Percentiles rank a stretch among this genome's conserved stretches.
Evolutionary conservation across 345 rosid genomes (phyloP).

Genomic region (Eucalyptus coolabah): DNA sequence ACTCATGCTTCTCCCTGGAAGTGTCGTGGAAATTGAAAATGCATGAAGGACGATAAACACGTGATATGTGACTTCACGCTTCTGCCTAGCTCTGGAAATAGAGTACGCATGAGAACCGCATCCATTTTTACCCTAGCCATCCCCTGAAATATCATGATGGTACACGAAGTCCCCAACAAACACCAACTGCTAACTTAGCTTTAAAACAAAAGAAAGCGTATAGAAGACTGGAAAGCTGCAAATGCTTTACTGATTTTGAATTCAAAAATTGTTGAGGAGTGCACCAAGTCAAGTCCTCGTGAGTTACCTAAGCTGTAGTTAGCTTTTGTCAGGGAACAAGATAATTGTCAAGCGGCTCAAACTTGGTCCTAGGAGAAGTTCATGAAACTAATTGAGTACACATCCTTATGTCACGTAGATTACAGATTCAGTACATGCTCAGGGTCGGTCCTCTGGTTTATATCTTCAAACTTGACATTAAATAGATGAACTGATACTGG

Average conservation of each 20-base stretch:
- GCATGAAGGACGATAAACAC: not conserved
- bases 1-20: not conserved
- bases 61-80: not conserved
- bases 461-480: not conserved
- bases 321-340: not conserved
- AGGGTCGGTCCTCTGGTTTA: not conserved
- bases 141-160: not conserved
- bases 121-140: not conserved
- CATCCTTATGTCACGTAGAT: not conserved
- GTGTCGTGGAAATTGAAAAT: not conserved
- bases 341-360: not conserved
- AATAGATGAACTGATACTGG: not conserved
- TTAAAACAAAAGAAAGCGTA: not conserved
- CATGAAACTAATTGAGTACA: not conserved
- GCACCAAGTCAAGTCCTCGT: not conserved
- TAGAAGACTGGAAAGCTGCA: not conserved
- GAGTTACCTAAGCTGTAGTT: not conserved
- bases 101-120: not conserved
- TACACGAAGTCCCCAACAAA: not conserved
- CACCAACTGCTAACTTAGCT: not conserved
- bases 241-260: not conserved
- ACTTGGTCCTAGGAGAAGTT: not conserved
- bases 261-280: not conserved
- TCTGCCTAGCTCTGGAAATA: not conserved
- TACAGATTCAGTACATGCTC: not conserved